Conservation (phyloP, 345 rosid genomes). For the Erodium maritimum region DNA sequence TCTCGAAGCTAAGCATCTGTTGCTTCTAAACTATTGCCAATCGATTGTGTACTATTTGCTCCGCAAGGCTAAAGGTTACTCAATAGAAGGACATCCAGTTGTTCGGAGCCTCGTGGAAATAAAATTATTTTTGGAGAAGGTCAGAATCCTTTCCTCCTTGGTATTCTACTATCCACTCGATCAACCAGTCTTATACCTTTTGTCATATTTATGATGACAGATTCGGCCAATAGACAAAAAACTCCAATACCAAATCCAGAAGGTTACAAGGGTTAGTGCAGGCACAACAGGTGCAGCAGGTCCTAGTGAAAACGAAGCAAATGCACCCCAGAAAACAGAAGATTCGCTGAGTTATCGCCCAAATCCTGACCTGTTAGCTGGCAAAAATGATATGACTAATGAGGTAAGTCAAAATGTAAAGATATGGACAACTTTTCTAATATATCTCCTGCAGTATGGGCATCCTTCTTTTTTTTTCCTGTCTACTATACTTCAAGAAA, state of each 20-base stretch:
- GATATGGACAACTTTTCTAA: too few species aligned
- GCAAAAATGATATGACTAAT: constrained; percentile 22
- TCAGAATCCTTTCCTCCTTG: constrained; percentile 7
- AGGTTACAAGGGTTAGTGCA: constrained; percentile 40
- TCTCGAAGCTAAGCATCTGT: constrained; percentile 78
- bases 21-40: constrained; percentile 77
- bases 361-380: constrained; percentile 65
- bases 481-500: too few species aligned
- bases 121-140: constrained; percentile 82
- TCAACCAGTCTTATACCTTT: too few species aligned
- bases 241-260: constrained; percentile 82
- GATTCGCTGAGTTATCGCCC: constrained; percentile 68
- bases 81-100: constrained; percentile 70
- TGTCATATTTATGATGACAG: constrained; percentile 20
- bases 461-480: too few species aligned
- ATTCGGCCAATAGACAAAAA: constrained; percentile 84
- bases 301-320: constrained; percentile 24
- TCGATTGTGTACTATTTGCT: constrained; percentile 68
- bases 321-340: constrained; percentile 33
- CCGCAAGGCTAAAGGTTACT: constrained; percentile 68
- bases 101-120: constrained; percentile 79
- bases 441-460: too few species aligned
- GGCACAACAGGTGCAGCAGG: constrained; percentile 20
- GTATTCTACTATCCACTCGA: too few species aligned
- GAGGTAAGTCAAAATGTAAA: constrained; percentile 17